Percentiles rank a stretch among this genome's conserved stretches.
Evolutionary conservation across 2,329 filamentous ascomycete species (phyloP).

Genomic region (Talaromyces sp.): DNA sequence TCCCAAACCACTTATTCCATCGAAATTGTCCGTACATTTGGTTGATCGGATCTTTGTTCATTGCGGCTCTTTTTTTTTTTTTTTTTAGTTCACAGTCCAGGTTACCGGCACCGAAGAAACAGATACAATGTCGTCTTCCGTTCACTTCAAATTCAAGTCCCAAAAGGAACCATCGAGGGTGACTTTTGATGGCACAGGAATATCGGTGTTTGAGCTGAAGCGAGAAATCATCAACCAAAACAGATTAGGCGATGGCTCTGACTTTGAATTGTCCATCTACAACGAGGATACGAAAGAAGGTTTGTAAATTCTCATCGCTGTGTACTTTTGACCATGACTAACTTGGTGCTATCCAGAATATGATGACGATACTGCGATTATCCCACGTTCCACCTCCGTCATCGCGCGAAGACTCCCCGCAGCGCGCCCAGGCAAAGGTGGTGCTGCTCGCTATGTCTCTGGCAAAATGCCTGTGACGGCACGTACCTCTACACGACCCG

Average conservation of each 20-base stretch:
- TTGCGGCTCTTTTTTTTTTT: conserved; percentile 6
- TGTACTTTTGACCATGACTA: background rate
- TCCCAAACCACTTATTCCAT: background rate
- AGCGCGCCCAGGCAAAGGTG: conserved; percentile 75
- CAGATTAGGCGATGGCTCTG: conserved; percentile 87
- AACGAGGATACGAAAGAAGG: conserved; percentile 88
- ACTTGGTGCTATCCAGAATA: conserved; percentile 60
- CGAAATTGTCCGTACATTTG: conserved; percentile 12
- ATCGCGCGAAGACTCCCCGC: conserved; percentile 83
- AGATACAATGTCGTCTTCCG: conserved; percentile 80
- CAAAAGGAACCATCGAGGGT: conserved; percentile 92
- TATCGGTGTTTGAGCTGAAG: conserved; percentile 97
- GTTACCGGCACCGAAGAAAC: conserved; percentile 26
- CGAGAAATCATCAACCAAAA: conserved; percentile 96
- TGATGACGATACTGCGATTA: conserved; percentile 96
- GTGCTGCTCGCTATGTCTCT: conserved; percentile 90
- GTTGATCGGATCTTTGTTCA: conserved; percentile 14
- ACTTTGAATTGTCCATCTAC: conserved; percentile 94
- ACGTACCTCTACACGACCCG: conserved; percentile 69
- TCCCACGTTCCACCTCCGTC: conserved; percentile 89
- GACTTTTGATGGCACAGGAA: conserved; percentile 94
- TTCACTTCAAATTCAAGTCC: conserved; percentile 99
- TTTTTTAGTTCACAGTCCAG: conserved; percentile 18
- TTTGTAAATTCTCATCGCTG: conserved; percentile 43
- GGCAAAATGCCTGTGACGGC: conserved; percentile 90